Base-by-base conservation (phyloP, 106 monocot species). In the Dendrobium huoshanense region DNA sequence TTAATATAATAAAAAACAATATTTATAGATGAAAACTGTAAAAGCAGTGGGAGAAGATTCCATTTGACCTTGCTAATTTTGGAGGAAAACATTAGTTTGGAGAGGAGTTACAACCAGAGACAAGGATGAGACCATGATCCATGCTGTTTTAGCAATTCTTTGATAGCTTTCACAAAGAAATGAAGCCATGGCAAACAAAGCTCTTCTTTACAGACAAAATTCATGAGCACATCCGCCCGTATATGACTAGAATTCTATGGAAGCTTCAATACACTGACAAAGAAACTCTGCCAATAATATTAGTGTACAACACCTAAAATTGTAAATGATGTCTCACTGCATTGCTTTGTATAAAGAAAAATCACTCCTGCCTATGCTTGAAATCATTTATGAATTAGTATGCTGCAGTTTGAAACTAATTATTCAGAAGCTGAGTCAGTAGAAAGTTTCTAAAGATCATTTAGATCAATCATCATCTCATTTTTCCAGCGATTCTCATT, bases 401-500 rank as follows among this genome's bases (percentile, higher is more conserved):
- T 67, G 4, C 11, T 31, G 27, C 33, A 37, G 13, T 33, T 31
- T 13, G 3, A 6, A 20, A 20, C 43, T 5, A 11, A 73, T 4
- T 18, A 13, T 73, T 41, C 10, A 75, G 8, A 44, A 75, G 41
- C 16, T 41, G 13, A 76, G 65, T 79, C 61, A 67, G 65, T 20
- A 43, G 5, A 59, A 43, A 41, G 25, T 87, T 87, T 41, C 81
- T 79, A 86, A 47, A 90, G 82, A 27, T 89, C 84, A 85, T 85
- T 84, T 6, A 89, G 83, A 85, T 87, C 55, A 58, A 93, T 83
- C 83, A 87, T 85, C 61, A 78, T 65, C 20, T 90, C 86, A 81
- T 64, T 83, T 8, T 77, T 81, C 90, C 92, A 92, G 75, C 85
- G 81, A 55, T 89, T 80, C 41, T 94, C 87, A 77, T 81, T 56